A percentile compares a stretch with the other conserved stretches of the same genome.
phyloP scores from a whole-genome alignment of 352 stramenopile species.

The Globisporangium uncinulatum region DNA sequence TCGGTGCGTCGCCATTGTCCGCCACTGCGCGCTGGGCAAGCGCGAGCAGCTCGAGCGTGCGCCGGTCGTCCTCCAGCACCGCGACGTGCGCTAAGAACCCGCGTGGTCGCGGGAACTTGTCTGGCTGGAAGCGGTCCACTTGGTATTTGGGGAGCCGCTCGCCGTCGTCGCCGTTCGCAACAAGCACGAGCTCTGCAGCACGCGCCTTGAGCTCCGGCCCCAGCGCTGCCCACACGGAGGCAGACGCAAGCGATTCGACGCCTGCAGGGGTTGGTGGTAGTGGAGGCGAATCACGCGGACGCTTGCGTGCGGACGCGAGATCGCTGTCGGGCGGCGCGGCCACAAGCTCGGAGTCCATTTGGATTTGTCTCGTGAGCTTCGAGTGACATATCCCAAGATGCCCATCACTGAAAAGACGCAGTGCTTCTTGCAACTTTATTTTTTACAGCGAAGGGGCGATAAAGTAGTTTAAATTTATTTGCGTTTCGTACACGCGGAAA shows the following conservation, averaged over 20 bases:
- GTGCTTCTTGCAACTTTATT: too few species aligned
- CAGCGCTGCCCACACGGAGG: background rate
- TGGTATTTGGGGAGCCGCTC: constrained; percentile 9
- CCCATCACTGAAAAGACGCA: too few species aligned
- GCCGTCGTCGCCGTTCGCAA: background rate
- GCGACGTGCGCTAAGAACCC: constrained; percentile 10
- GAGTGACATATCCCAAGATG: too few species aligned
- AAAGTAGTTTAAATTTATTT: too few species aligned
- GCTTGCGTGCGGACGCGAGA: background rate
- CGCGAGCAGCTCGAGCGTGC: constrained; percentile 4
- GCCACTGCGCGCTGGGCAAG: background rate
- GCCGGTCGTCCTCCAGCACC: constrained; percentile 7
- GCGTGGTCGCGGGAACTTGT: constrained; percentile 5
- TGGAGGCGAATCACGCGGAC: background rate
- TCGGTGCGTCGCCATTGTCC: background rate
- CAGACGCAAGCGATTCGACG: background rate
- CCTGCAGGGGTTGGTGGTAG: background rate
- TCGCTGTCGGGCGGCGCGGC: background rate
- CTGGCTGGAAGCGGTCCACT: constrained; percentile 10
- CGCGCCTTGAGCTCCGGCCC: background rate
- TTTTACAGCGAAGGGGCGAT: too few species aligned
- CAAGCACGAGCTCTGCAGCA: background rate
- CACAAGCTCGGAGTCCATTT: background rate
- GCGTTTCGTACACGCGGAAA: too few species aligned
- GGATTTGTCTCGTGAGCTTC: too few species aligned